Conservation (phyloP, 2,329 filamentous ascomycete species). For the Fusarium equiseti region DNA sequence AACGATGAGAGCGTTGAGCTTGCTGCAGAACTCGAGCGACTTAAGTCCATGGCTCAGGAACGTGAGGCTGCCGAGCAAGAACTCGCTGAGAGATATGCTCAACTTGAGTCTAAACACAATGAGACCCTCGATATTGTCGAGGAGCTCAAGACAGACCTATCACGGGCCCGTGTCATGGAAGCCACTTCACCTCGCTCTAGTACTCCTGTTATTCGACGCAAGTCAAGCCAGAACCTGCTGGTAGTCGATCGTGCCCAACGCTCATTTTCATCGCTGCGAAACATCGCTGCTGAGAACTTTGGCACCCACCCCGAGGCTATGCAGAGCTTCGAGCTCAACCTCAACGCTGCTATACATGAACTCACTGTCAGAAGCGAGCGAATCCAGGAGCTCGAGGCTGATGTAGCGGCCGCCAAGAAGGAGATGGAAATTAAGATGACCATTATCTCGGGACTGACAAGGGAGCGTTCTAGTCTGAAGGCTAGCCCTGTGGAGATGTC, state of each 20-base stretch:
- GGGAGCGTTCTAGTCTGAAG: slow-evolving; percentile 91
- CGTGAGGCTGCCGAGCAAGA: slow-evolving; percentile 81
- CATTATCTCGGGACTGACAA: slow-evolving; percentile 92
- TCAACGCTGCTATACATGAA: slow-evolving; percentile 94
- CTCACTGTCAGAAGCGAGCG: slow-evolving; percentile 87
- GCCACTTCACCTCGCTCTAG: slow-evolving; percentile 71
- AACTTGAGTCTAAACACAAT: slow-evolving; percentile 84
- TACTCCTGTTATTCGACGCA: slow-evolving; percentile 88
- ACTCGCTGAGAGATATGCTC: slow-evolving; percentile 82
- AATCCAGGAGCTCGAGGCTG: slow-evolving; percentile 88
- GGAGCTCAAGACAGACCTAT: slow-evolving; percentile 87
- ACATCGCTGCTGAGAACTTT: slow-evolving; percentile 88
- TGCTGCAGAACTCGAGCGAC: slow-evolving; percentile 74
- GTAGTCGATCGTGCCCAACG: slow-evolving; percentile 91
- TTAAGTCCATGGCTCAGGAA: slow-evolving; percentile 78
- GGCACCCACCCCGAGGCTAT: slow-evolving; percentile 84
- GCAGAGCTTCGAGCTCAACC: slow-evolving; percentile 91
- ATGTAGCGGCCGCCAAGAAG: slow-evolving; percentile 85
- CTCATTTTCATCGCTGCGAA: slow-evolving; percentile 89
- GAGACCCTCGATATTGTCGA: slow-evolving; percentile 88
- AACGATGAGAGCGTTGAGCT: slow-evolving; percentile 59
- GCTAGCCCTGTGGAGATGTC: slow-evolving; percentile 89
- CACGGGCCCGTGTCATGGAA: slow-evolving; percentile 76
- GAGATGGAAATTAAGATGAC: slow-evolving; percentile 98
- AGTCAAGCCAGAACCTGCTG: slow-evolving; percentile 90